Conservation (phyloP, 306 rosid species). For the Prinsepia uniflora region DNA sequence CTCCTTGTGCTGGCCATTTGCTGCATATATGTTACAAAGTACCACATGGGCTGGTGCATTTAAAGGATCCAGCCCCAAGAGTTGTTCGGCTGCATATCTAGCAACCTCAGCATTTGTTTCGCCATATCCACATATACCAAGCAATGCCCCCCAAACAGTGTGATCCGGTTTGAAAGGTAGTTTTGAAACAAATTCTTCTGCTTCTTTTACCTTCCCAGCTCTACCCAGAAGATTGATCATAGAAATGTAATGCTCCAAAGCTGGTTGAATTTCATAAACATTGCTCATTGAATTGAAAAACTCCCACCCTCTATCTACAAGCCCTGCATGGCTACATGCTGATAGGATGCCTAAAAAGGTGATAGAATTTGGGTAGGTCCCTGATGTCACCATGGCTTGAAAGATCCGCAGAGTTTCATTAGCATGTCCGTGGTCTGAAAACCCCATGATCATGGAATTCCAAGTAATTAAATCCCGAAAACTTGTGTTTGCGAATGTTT, state of each 20-base stretch:
- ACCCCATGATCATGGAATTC: constrained; percentile 72
- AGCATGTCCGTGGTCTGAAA: constrained; percentile 57
- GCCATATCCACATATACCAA: constrained; percentile 53
- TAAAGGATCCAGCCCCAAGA: constrained; percentile 59
- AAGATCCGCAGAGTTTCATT: constrained; percentile 38
- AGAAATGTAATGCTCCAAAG: constrained; percentile 59
- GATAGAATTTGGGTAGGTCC: constrained; percentile 46
- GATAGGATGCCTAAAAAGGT: constrained; percentile 65
- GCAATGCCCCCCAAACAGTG: constrained; percentile 69
- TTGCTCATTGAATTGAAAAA: constrained; percentile 43
- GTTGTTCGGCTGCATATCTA: constrained; percentile 44
- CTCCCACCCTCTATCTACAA: constrained; percentile 47
- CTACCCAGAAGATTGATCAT: constrained; percentile 69
- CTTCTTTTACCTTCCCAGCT: constrained; percentile 61
- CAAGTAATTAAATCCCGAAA: constrained; percentile 54
- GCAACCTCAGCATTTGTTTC: constrained; percentile 46
- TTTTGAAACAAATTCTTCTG: constrained; percentile 53
- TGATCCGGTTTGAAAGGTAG: constrained; percentile 55
- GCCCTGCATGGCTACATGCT: constrained; percentile 68
- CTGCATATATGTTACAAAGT: constrained; percentile 62
- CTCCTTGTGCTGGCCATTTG: constrained; percentile 42
- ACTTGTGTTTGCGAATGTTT: constrained; percentile 54
- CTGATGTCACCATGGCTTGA: constrained; percentile 51
- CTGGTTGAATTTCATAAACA: constrained; percentile 52
- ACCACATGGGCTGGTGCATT: constrained; percentile 65